Evolutionary conservation across 2,329 filamentous ascomycete species (phyloP).

Genomic region (Trichoderma gracile): DNA sequence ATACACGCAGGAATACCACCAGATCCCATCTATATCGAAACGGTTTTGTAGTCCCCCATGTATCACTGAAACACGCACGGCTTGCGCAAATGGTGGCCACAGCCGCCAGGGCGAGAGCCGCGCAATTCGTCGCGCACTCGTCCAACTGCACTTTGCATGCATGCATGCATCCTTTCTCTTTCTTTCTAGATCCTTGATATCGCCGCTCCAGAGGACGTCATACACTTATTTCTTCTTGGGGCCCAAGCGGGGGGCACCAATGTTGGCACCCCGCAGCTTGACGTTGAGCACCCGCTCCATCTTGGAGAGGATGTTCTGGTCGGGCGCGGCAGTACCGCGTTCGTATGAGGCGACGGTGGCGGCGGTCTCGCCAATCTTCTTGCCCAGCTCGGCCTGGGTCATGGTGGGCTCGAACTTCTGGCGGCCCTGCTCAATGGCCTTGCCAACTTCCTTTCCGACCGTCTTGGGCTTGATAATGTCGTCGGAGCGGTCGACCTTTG

Average conservation of each 20-base stretch:
- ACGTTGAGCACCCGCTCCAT: slow-evolving; percentile 88
- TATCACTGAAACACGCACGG: not conserved
- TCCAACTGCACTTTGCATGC: not conserved
- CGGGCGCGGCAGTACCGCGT: slow-evolving; percentile 72
- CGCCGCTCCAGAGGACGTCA: not conserved
- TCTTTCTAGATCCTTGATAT: not conserved
- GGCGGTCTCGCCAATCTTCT: slow-evolving; percentile 84
- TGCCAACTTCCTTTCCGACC: slow-evolving; percentile 75
- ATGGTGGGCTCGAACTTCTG: slow-evolving; percentile 87
- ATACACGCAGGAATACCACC: slow-evolving; percentile 19
- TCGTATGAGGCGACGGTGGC: slow-evolving; percentile 83
- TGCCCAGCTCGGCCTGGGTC: slow-evolving; percentile 87
- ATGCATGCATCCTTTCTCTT: too few species aligned
- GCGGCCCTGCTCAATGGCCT: slow-evolving; percentile 78
- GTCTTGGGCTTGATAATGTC: slow-evolving; percentile 98
- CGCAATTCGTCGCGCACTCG: not conserved
- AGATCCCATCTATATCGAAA: slow-evolving; percentile 24
- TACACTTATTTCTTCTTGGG: slow-evolving; percentile 62
- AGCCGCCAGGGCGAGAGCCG: not conserved
- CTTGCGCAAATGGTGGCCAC: not conserved
- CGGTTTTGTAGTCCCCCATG: slow-evolving; percentile 10
- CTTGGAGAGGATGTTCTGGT: slow-evolving; percentile 75
- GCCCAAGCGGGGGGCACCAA: slow-evolving; percentile 29
- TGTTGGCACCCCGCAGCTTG: slow-evolving; percentile 69
- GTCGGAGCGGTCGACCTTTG: slow-evolving; percentile 95